These are phyloP conservation scores for Stagonosporopsis vannaccii DNA, from an alignment of 2,329 filamentous ascomycete species.

Conservation along the genomic window DNA sequence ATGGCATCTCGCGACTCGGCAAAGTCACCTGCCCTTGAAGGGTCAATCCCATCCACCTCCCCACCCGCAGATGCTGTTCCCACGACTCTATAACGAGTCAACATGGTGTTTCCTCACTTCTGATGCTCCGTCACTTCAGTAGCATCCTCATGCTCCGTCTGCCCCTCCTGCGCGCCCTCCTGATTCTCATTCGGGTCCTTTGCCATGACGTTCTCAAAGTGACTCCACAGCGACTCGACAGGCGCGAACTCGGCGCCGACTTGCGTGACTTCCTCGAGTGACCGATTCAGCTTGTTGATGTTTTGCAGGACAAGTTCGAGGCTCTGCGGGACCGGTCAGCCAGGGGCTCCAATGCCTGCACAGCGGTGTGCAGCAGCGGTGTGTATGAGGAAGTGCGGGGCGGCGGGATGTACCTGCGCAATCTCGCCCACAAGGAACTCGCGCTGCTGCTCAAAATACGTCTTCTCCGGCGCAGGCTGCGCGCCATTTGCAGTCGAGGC, in stretches of 20 bases:
- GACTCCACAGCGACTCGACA: constrained; percentile 95
- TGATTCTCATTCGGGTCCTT: constrained; percentile 62
- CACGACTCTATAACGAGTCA: background rate
- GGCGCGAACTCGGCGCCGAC: constrained; percentile 98
- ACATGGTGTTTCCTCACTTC: constrained; percentile 18
- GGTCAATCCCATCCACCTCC: background rate
- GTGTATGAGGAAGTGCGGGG: constrained; percentile 13
- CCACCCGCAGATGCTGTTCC: background rate
- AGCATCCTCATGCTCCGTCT: constrained; percentile 33
- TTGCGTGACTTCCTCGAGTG: constrained; percentile 87
- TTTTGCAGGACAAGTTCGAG: constrained; percentile 93
- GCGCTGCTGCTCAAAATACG: constrained; percentile 80
- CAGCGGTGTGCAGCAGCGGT: constrained; percentile 42
- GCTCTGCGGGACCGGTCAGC: constrained; percentile 52
- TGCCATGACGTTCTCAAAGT: constrained; percentile 96
- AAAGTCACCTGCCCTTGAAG: background rate
- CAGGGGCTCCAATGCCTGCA: background rate
- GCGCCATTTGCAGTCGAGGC: constrained; percentile 30
- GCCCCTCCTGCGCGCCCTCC: constrained; percentile 31
- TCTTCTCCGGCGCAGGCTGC: constrained; percentile 29
- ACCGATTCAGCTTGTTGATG: constrained; percentile 93
- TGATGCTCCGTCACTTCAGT: constrained; percentile 31
- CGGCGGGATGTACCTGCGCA: constrained; percentile 63
- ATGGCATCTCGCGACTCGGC: background rate
- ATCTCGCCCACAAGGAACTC: constrained; percentile 76